Evolutionary conservation across 176 grass and related monocot genomes (phyloP).

Genomic region (Aegilops longissima): DNA sequence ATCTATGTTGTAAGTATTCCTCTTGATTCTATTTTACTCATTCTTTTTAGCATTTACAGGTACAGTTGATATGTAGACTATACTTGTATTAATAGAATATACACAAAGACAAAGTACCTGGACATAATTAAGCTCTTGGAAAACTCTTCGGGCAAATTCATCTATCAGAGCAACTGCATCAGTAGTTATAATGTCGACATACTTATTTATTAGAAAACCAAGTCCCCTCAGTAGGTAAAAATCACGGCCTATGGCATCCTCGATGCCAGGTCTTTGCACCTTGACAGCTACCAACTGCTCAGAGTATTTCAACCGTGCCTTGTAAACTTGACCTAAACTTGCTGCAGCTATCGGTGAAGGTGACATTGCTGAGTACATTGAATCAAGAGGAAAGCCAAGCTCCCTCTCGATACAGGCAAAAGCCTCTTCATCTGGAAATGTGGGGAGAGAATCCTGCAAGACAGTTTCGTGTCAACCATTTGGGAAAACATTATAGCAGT

Average conservation of each 20-base stretch:
- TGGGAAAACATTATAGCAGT: background rate
- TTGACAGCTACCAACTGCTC: slow-evolving; percentile 79
- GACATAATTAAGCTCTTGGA: slow-evolving; percentile 98
- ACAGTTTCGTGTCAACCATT: slow-evolving; percentile 19
- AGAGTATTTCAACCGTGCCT: slow-evolving; percentile 78
- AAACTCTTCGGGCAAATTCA: slow-evolving; percentile 91
- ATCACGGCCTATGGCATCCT: slow-evolving; percentile 89
- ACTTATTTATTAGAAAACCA: slow-evolving; percentile 86
- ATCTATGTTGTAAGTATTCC: background rate
- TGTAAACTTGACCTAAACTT: slow-evolving; percentile 97
- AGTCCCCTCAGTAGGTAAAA: slow-evolving; percentile 87
- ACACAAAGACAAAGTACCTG: slow-evolving; percentile 55
- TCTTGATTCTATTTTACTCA: background rate
- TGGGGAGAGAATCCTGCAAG: slow-evolving; percentile 89
- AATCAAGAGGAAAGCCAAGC: slow-evolving; percentile 73
- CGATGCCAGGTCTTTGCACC: slow-evolving; percentile 85
- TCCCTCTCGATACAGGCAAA: slow-evolving; percentile 91
- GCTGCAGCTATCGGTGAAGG: slow-evolving; percentile 91
- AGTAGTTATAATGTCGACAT: slow-evolving; percentile 73
- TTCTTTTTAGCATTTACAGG: background rate
- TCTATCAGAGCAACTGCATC: slow-evolving; percentile 91
- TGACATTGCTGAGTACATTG: slow-evolving; percentile 69
- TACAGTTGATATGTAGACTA: background rate
- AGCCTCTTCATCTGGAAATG: slow-evolving; percentile 90
- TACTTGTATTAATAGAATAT: slow-evolving; percentile 7